phyloP scores from a whole-genome alignment of 805 yeast genomes.

The Debaryomyces prosopidis region DNA sequence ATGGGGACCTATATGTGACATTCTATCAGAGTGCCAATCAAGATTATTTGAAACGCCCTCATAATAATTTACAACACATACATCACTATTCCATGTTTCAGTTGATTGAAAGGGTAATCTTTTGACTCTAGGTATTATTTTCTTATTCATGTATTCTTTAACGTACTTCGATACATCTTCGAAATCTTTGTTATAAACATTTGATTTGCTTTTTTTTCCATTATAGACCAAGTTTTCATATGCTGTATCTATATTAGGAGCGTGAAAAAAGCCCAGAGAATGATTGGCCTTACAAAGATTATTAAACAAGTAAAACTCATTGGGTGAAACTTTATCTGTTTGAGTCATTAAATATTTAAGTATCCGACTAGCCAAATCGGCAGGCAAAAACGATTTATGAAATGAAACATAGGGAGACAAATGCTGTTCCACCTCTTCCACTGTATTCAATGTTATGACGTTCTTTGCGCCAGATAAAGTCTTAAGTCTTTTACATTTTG shows the following conservation, averaged over 20 bases:
- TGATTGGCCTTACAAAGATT: constrained; percentile 63
- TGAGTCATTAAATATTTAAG: constrained; percentile 44
- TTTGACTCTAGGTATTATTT: constrained; percentile 30
- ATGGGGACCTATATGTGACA: constrained; percentile 72
- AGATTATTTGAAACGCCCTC: constrained; percentile 49
- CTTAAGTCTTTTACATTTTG: not conserved
- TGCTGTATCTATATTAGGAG: constrained; percentile 12
- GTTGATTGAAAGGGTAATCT: constrained; percentile 38
- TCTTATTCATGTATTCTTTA: constrained; percentile 37
- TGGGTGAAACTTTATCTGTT: constrained; percentile 36
- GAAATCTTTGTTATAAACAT: constrained; percentile 41
- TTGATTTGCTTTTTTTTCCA: constrained; percentile 34
- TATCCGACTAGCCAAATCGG: constrained; percentile 46
- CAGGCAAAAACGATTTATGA: constrained; percentile 53
- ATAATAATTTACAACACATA: constrained; percentile 59
- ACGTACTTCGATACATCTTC: constrained; percentile 37
- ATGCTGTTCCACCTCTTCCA: constrained; percentile 49
- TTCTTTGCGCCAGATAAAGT: constrained; percentile 8
- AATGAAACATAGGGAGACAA: constrained; percentile 51
- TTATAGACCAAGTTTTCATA: constrained; percentile 35
- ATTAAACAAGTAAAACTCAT: constrained; percentile 63
- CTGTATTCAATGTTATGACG: constrained; percentile 46
- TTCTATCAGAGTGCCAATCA: constrained; percentile 77
- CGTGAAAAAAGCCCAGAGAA: constrained; percentile 26
- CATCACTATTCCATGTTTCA: constrained; percentile 50